These are phyloP conservation scores for Byssochlamys sp. DNA, from an alignment of 2,329 filamentous ascomycete genomes.

Conservation along the genomic window DNA sequence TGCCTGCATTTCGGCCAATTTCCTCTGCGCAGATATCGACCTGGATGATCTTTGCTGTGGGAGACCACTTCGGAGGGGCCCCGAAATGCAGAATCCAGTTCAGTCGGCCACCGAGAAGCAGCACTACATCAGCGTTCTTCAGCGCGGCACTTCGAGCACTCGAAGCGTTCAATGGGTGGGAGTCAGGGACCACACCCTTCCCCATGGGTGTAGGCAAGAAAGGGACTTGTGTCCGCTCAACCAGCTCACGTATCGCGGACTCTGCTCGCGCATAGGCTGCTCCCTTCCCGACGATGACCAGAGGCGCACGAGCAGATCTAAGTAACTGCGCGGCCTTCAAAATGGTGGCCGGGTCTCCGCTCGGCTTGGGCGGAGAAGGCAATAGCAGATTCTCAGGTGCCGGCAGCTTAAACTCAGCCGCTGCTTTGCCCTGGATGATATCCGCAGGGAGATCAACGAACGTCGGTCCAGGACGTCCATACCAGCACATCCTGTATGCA, in stretches of 20 bases:
- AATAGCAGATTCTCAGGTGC: slow-evolving; percentile 23
- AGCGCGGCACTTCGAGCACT: slow-evolving; percentile 46
- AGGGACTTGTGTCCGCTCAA: slow-evolving; percentile 42
- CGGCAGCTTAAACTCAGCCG: slow-evolving; percentile 11
- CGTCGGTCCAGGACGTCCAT: slow-evolving; percentile 44
- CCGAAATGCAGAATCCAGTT: slow-evolving; percentile 54
- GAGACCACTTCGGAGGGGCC: slow-evolving; percentile 45
- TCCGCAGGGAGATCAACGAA: slow-evolving; percentile 50
- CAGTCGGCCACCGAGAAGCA: slow-evolving; percentile 46
- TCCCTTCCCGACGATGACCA: slow-evolving; percentile 48
- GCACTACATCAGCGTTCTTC: slow-evolving; percentile 45
- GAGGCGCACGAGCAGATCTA: slow-evolving; percentile 39
- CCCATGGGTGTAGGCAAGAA: slow-evolving; percentile 53
- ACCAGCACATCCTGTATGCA: slow-evolving; percentile 46
- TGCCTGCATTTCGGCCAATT: slow-evolving; percentile 43
- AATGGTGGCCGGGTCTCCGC: slow-evolving; percentile 37
- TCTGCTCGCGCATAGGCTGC: slow-evolving; percentile 47
- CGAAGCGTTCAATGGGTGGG: slow-evolving; percentile 43
- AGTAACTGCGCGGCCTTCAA: slow-evolving; percentile 36
- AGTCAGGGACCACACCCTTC: slow-evolving; percentile 48
- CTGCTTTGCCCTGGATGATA: slow-evolving; percentile 38
- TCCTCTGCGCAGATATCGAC: slow-evolving; percentile 47
- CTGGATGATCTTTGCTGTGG: slow-evolving; percentile 44
- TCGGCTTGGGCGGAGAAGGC: slow-evolving; percentile 33
- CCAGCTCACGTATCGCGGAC: slow-evolving; percentile 33